These are phyloP conservation scores for Nicotiana knightiana DNA, from an alignment of 257 asterid genomes.

Conservation along the genomic window DNA sequence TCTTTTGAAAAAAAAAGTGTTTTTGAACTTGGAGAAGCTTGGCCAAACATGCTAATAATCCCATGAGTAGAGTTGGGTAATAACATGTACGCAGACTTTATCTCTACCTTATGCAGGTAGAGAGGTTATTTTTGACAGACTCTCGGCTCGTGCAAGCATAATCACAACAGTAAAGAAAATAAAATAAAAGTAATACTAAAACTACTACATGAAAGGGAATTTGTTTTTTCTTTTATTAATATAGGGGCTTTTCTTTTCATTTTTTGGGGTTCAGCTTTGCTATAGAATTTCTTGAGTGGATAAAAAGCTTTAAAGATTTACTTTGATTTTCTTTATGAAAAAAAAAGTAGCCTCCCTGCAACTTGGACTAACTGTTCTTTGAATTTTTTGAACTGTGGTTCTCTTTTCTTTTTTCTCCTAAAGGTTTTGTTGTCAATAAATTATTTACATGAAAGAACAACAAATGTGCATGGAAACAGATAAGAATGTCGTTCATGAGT, in stretches of 20 bases:
- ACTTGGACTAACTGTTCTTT: slow-evolving; percentile 12
- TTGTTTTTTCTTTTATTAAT: not conserved
- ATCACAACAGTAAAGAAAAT: too few species aligned
- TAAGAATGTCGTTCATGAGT: not conserved
- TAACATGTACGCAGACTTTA: too few species aligned
- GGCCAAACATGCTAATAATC: too few species aligned
- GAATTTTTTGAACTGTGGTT: not conserved
- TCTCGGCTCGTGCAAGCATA: too few species aligned
- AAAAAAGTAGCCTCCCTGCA: not conserved
- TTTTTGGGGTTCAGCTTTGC: not conserved
- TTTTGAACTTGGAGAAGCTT: too few species aligned
- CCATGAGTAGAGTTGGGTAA: too few species aligned
- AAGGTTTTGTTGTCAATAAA: not conserved
- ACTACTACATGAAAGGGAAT: too few species aligned
- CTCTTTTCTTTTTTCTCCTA: not conserved
- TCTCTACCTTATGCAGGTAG: too few species aligned
- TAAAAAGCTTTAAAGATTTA: slow-evolving; percentile 7
- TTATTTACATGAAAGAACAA: not conserved
- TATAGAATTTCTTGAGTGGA: slow-evolving; percentile 24
- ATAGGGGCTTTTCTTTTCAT: not conserved
- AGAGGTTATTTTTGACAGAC: too few species aligned
- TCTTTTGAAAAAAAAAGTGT: too few species aligned
- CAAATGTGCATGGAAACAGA: not conserved
- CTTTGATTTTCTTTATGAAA: not conserved
- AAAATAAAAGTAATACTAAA: too few species aligned